Percentiles rank a stretch among this genome's conserved stretches.
Conservation (phyloP, 495 filamentous ascomycete genomes). For the Aspergillus baeticus region DNA sequence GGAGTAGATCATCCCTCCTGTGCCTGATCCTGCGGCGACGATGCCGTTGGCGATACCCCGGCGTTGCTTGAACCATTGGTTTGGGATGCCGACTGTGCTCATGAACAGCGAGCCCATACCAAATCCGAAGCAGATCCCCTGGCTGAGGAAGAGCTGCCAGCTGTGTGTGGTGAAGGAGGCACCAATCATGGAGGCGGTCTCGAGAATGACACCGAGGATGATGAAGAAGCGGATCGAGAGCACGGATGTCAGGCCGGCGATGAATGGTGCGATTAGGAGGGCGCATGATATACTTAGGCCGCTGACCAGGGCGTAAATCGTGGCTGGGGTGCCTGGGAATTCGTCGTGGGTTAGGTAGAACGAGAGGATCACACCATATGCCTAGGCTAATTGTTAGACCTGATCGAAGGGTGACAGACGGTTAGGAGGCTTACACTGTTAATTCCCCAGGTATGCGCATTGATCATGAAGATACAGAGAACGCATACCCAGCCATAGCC, state of each 20-base stretch:
- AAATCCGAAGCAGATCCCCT: conserved; percentile 69
- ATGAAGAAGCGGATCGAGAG: conserved; percentile 52
- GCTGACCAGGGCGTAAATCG: conserved; percentile 68
- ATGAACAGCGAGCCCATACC: conserved; percentile 74
- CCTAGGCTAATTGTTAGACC: too few species aligned
- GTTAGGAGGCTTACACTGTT: conserved; percentile 43
- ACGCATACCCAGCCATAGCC: conserved; percentile 63
- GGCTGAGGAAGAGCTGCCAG: conserved; percentile 70
- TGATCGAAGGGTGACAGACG: too few species aligned
- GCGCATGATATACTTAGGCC: conserved; percentile 62
- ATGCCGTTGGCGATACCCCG: conserved; percentile 52
- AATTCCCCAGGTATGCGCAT: conserved; percentile 62
- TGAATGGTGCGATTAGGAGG: conserved; percentile 58
- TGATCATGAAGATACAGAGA: conserved; percentile 50
- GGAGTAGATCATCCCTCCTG: conserved; percentile 51
- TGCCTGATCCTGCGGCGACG: conserved; percentile 45
- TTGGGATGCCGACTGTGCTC: conserved; percentile 54
- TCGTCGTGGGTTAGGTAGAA: conserved; percentile 59
- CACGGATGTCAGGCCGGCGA: conserved; percentile 50
- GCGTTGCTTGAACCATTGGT: conserved; percentile 67
- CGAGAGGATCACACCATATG: conserved; percentile 64
- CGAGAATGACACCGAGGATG: conserved; percentile 52
- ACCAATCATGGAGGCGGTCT: conserved; percentile 54
- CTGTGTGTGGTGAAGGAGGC: conserved; percentile 62
- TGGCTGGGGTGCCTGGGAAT: conserved; percentile 51